Base-by-base conservation (phyloP, 139 green algal genomes). In the Penium margaritaceum region DNA sequence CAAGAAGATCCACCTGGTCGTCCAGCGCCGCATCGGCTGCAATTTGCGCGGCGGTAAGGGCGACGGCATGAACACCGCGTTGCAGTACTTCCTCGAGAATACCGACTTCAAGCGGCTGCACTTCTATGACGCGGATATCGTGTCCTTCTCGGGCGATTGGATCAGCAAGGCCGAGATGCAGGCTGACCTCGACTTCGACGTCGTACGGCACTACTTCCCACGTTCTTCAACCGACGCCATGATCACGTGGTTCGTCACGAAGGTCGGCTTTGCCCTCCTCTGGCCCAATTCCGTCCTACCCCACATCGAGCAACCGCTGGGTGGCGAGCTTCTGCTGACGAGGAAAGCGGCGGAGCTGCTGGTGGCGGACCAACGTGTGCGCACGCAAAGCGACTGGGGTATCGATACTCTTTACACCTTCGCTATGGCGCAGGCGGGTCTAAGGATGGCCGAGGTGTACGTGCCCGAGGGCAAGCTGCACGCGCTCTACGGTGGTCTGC, bases 391-490 rank as follows among this genome's bases (percentile, higher is more conserved):
- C 30, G 72, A 79, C 29, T 73, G 72, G 72, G 72, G 72, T 15
- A 73, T 79, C 41, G 72, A 79, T 62, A 79, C 72, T 12, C 72
- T 79, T 2, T 79, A 79, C 61, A 79, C 72, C 14, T 79, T 79
- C 29, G 72, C 73, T 24, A 73, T 62, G 17, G 72, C 72, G 14
- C 72, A 79, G 65, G 61, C 39, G 12, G 72, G 72, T 7, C 72
- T 79, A 5, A 35, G 61, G 5, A 1, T 79, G 3, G 53, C 61
- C 12, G 72, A 79, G 30, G 62, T 73, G 24, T 79, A 79, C 41
- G 33, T 79, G 3, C 61, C 72, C 3, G 72, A 63, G 29, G 72
- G 72, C 14, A 79, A 79, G 39, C 27, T 79, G n/a, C 72, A 79
- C 30, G 72, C 72, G 15, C 72, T 79, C 6, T 79, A 79, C 39